phyloP scores from a whole-genome alignment of 306 rosid genomes.

The Fagus sylvatica region DNA sequence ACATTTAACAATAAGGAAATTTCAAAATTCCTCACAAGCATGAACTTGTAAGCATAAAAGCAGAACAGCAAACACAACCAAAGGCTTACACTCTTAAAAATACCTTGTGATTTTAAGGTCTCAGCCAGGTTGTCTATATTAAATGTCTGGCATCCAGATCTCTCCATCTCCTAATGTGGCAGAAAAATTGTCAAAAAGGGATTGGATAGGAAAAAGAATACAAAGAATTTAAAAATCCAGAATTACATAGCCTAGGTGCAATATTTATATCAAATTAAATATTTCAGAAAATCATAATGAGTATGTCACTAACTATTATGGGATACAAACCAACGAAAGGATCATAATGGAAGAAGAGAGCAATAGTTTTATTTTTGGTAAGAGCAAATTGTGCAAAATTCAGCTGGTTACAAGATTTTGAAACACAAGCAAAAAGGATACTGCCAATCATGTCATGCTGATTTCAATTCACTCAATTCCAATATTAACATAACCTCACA shows the following conservation, averaged over 20 bases:
- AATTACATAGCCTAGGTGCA: background rate
- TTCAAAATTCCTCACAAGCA: background rate
- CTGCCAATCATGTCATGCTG: background rate
- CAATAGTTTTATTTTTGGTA: too few relatives aligned
- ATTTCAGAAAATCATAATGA: background rate
- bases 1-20: background rate
- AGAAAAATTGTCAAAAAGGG: conserved; percentile 31
- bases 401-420: background rate
- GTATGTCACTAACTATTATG: conserved; percentile 1
- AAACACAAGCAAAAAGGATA: background rate
- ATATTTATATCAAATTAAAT: conserved; percentile 11
- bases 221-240: background rate
- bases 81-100: conserved; percentile 27
- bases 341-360: conserved; percentile 11
- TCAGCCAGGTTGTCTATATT: conserved; percentile 68
- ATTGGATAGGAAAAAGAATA: conserved; percentile 14
- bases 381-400: background rate
- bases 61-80: conserved; percentile 22
- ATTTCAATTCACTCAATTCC: background rate
- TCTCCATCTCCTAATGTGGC: conserved; percentile 78
- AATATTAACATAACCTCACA: too few relatives aligned
- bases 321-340: conserved; percentile 9
- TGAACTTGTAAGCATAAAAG: background rate
- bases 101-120: conserved; percentile 80
- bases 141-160: conserved; percentile 55